Base-by-base conservation (phyloP, 2,329 filamentous ascomycete species). In the Tolypocladium tundrense region DNA sequence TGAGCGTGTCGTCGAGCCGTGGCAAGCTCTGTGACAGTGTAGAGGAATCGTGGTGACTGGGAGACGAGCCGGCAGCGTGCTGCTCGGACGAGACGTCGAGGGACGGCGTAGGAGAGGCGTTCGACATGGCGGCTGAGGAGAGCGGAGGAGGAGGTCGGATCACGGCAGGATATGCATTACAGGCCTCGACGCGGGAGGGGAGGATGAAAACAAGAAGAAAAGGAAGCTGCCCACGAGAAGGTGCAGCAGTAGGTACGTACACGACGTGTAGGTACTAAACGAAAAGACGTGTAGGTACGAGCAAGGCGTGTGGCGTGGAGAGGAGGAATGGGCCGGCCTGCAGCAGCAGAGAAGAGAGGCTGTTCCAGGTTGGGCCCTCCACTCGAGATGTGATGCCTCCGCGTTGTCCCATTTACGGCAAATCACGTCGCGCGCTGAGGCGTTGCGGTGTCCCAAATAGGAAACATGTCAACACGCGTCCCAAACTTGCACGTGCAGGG, bases 391-490 rank as follows among this genome's bases (percentile, higher is more conserved):
- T 21, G 48, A 56, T 31, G 54, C 50, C 21, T 67, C 66, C 65
- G 63, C 66, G 66, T 62, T 57, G 63, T 60, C 65, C 63, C 60
- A 19, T 48, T 55, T 61, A 57, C 61, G 61, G 52, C 68, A 67
- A 71, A 72, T 71, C 66, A 67, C 60, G 62, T 64, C 66, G 63
- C 69, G 69, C 65, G 60, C 62, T 60, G 64, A 61, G 59, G 52
- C 60, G 59, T 60, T 62, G 56, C 60, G 60, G 57, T 61, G 59
- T 63, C 69, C 68, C 63, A 64, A 71, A 69, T 56, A 63, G 68
- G 68, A 68, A 72, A 69, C 63, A 67, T 68, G 66, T 70, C 65
- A 70, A 71, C 68, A 70, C 68, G 68, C 68, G 67, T 67, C 65
- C 6, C 39, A 40, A 40, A 5, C n/a, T 21, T 31, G 58, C 66